Conservation (phyloP, 1,139 yeast genomes). For the Yamadazyma sp. region DNA sequence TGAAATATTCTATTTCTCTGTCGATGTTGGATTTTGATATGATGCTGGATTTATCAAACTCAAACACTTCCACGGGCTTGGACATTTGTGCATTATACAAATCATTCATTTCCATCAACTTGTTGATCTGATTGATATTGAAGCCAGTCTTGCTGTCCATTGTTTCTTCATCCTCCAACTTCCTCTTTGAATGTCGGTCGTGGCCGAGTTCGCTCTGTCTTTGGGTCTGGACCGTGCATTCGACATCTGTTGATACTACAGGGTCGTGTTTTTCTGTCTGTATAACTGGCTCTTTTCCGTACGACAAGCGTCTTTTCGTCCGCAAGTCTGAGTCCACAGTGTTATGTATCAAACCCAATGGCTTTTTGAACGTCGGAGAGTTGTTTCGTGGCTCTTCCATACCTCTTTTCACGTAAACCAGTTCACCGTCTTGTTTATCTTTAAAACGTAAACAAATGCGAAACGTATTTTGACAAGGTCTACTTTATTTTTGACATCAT, state of each 20-base stretch:
- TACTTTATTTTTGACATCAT: too few species aligned
- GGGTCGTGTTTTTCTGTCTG: background rate
- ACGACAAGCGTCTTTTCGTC: constrained; percentile 5
- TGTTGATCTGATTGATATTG: constrained; percentile 14
- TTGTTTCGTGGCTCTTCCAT: background rate
- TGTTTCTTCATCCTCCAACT: background rate
- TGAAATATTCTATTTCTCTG: constrained; percentile 5
- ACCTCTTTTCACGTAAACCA: background rate
- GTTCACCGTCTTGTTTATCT: background rate
- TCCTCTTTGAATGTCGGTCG: background rate
- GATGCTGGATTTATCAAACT: constrained; percentile 2
- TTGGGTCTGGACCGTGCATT: constrained; percentile 1
- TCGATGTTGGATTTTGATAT: constrained; percentile 2
- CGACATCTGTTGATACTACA: background rate
- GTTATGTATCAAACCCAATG: constrained; percentile 12
- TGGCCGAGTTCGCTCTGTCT: background rate
- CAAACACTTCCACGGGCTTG: background rate
- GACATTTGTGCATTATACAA: constrained; percentile 9
- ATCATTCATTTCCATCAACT: constrained; percentile 15
- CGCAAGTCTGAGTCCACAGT: constrained; percentile 4
- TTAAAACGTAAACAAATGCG: background rate
- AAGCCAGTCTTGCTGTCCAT: constrained; percentile 6
- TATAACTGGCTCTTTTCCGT: constrained; percentile 2
- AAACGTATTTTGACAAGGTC: background rate
- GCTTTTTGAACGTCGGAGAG: constrained; percentile 7